phyloP scores from a whole-genome alignment of 768 basidiomycete species.

The Hemileccinum rubropunctum region DNA sequence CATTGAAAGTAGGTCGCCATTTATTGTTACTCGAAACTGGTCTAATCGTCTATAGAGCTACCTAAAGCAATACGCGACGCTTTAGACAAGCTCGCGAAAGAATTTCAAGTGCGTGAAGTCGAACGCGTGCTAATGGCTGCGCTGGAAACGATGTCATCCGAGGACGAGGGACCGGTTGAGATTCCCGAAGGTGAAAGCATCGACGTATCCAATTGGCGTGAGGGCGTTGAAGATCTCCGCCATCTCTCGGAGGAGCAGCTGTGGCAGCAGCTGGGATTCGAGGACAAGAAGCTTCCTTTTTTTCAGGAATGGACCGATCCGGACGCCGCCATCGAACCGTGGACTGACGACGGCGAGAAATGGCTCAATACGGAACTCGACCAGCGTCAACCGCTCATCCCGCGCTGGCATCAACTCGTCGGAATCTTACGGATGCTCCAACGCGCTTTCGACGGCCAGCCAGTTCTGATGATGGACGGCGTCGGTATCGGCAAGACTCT shows the following conservation, averaged over 20 bases:
- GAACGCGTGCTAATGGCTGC: too few species aligned
- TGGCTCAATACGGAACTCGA: neutral
- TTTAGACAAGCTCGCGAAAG: too few species aligned
- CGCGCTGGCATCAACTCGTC: constrained; percentile 20
- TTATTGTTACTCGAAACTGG: too few species aligned
- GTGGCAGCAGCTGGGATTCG: neutral
- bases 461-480: constrained; percentile 20
- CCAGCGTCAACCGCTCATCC: neutral
- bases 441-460: neutral
- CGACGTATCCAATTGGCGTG: neutral
- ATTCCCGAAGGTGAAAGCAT: neutral
- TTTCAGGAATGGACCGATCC: constrained; percentile 4
- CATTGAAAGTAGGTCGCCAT: too few species aligned
- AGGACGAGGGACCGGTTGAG: neutral
- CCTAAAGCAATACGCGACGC: too few species aligned
- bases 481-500: constrained; percentile 22
- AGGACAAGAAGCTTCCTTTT: neutral
- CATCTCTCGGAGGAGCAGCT: neutral
- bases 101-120: too few species aligned
- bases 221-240: neutral
- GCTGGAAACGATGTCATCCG: too few species aligned
- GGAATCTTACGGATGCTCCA: constrained; percentile 15
- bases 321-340: constrained; percentile 1
- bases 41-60: too few species aligned
- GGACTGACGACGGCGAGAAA: constrained; percentile 2